Evolutionary conservation across 805 yeast species (phyloP), one percentile per base, ranked within the genome.

Genomic region (Cyberlindnera misumaiensis): DNA sequence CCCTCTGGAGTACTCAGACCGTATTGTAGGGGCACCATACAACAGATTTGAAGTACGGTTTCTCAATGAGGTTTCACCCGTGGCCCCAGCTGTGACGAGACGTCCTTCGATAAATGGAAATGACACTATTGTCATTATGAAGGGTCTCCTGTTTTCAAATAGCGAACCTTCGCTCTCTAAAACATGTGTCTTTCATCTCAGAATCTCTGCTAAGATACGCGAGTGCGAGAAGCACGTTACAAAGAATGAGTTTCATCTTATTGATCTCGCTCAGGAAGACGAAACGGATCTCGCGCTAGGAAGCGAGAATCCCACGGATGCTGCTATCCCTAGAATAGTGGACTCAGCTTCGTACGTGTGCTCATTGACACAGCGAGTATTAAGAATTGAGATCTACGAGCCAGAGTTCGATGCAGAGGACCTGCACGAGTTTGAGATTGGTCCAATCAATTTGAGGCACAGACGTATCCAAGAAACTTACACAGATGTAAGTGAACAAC

Each of bases 361-460:
- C 29, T 53, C 63, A 16, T 60, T 61, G 22, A 67, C 77, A 0
- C 67, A 69, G 28, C 68, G 63, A 12, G 43, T 72, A n/a, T 34
- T 83, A 13, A 57, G 82, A 42, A 68, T 80, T 12, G 75, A 76
- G 45, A 60, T 82, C 0, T 72, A 67, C 33, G 57, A 61, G 12
- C 70, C 74, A 1, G 79, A 76, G 43, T 71, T 86, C 44, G 44
- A 64, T 5, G 45, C 47, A 1, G 67, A 64, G 1, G 82, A 80
- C 35, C 57, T 73, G 26, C 53, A 52, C 4, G 67, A 72, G 11
- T 72, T 73, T 44, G 72, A 73, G 25, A 59, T 62, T 4, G 71
- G 64, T 2, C 65, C 65, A 12, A 80, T 87, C 32, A 65, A 64
- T 34, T 53, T 59, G 6, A 65, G 95, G 47, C 76, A 73, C 45